Evolutionary conservation across 192 early-diverging fungal species (phyloP), one percentile per base, ranked within the genome.

Genomic region (Funneliformis mosseae): DNA sequence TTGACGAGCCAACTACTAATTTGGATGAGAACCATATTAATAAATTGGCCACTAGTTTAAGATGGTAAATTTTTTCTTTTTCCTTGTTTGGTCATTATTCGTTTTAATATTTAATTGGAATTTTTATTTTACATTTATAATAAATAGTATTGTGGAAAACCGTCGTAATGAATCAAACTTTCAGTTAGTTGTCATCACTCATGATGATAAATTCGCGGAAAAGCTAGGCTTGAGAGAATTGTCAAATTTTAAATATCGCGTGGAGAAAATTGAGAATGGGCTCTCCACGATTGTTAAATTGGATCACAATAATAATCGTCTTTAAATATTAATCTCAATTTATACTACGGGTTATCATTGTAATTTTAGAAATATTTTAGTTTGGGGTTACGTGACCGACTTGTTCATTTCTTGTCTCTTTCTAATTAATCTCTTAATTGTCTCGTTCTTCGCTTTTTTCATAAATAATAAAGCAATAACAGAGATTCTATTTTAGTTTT

Each of bases 1-100:
- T 99, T 64, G 98, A 99, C 83, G 98, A 99, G 78, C 98, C 98
- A 0, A 98, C 98, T 1, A 98, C 98, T 0, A 99, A 99, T 82
- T 87, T 99, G 9, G 98, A 99, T 83, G 86, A 90, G 50, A 91
- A 88, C 28, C 98, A 99, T 82, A 94, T 97, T 59, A 88, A 93
- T 66, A 94, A 93, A 67, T 85, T 99, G 72, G 97, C 98, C 0
- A 84, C 87, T 41, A 94, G 92, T 33, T 83, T 99, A 71, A 87
- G 89, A 23, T 84, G 88, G 92, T 95, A 89, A 84, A 21, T 39
- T 39, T 67, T 1, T 43, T 78, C 1, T 48, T 33, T 33, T 33
- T 33, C 33, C 39, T 14, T 83, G 18, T 61, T 50, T 76, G 10
- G 12, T 33, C 28, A 16, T 14, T 25, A 43, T 27, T 23, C n/a